These are phyloP conservation scores for Gastrolobium villosum DNA, from an alignment of 306 rosid genomes.

Conservation along the genomic window DNA sequence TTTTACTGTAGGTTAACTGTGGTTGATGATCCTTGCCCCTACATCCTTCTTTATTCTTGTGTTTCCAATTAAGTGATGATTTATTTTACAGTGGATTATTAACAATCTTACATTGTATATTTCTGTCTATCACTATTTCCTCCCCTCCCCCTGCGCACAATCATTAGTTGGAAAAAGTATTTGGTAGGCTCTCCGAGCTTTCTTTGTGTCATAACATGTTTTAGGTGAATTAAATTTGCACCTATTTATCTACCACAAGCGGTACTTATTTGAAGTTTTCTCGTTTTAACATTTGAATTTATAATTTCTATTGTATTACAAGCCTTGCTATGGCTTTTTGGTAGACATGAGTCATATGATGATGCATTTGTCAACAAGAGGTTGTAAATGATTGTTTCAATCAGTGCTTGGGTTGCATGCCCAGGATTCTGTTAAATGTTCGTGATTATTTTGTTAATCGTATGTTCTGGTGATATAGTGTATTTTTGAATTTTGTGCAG, in stretches of 20 bases:
- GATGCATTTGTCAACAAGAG: constrained; percentile 31
- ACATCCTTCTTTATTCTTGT: neutral
- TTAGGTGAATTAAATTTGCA: constrained; percentile 20
- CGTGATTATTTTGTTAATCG: neutral
- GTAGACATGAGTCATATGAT: neutral
- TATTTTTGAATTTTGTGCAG: constrained; percentile 64
- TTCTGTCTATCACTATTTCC: neutral
- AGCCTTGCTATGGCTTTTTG: constrained; percentile 14
- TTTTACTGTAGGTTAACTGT: constrained; percentile 14
- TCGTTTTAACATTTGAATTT: constrained; percentile 6
- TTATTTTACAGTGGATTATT: constrained; percentile 11
- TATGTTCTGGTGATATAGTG: constrained; percentile 30
- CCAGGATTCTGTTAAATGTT: constrained; percentile 14
- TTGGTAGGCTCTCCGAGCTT: constrained; percentile 24
- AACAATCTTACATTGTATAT: neutral
- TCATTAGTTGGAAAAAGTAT: constrained; percentile 4
- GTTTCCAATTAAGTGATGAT: constrained; percentile 24
- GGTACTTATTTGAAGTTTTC: neutral
- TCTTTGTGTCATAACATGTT: neutral
- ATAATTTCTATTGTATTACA: neutral
- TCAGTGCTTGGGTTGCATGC: constrained; percentile 32
- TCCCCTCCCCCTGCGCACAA: neutral
- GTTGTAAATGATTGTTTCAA: constrained; percentile 30
- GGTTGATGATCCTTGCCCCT: neutral
- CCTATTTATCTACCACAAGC: constrained; percentile 9